Evolutionary conservation across 805 yeast species (phyloP).

Genomic region (Wickerhamiella kurtzmanii): DNA sequence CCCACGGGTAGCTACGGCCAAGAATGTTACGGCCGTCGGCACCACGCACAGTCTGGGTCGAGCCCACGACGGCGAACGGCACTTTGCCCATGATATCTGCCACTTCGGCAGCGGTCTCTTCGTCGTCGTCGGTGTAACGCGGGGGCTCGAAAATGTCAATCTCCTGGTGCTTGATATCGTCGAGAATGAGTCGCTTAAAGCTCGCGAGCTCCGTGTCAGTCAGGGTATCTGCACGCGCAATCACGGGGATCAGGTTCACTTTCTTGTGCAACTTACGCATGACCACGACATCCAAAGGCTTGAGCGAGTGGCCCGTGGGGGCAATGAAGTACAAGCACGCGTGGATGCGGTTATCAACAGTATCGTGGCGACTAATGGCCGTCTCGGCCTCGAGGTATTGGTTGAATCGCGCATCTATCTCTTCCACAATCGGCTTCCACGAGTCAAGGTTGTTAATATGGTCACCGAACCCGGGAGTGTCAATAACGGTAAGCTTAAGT

Average conservation of each 20-base stretch:
- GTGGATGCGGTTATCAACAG: slow-evolving; percentile 74
- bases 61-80: slow-evolving; percentile 93
- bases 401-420: slow-evolving; percentile 76
- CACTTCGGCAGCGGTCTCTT: slow-evolving; percentile 57
- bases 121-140: slow-evolving; percentile 68
- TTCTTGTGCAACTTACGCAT: slow-evolving; percentile 80
- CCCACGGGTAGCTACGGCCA: slow-evolving; percentile 96
- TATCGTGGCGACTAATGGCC: slow-evolving; percentile 53
- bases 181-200: slow-evolving; percentile 65
- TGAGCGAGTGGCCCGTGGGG: slow-evolving; percentile 91
- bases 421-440: slow-evolving; percentile 87
- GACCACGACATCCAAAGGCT: slow-evolving; percentile 75
- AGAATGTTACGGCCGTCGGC: slow-evolving; percentile 70
- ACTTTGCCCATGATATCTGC: slow-evolving; percentile 52
- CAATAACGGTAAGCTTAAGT: slow-evolving; percentile 68
- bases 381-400: slow-evolving; percentile 81
- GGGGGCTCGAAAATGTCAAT: slow-evolving; percentile 70
- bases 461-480: slow-evolving; percentile 92
- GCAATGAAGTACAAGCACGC: slow-evolving; percentile 89
- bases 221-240: slow-evolving; percentile 88
- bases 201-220: slow-evolving; percentile 69
- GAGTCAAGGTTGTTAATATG: slow-evolving; percentile 63
- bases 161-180: slow-evolving; percentile 61
- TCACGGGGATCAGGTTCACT: slow-evolving; percentile 86
- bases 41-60: slow-evolving; percentile 53